Base-by-base conservation (phyloP, 345 rosid genomes). In the Hibiscus mutabilis region DNA sequence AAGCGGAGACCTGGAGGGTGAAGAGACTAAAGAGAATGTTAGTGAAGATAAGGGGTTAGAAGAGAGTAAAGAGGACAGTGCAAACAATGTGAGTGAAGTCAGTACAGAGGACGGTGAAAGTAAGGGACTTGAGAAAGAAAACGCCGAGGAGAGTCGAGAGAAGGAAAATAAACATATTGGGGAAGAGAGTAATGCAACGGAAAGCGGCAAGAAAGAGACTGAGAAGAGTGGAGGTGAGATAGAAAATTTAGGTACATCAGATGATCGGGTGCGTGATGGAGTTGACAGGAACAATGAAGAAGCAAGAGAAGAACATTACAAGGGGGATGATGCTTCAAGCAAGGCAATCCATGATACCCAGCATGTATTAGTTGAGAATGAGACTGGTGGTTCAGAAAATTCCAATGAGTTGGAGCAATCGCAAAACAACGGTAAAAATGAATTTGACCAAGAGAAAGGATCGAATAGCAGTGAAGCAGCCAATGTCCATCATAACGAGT, bases 241-340 rank as follows among this genome's bases (percentile, higher is more conserved):
- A 51, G 79, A 79, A 64, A 76, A 59, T 64, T 62, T 75, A 9
- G 75, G 72, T 62, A 75, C 85, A 12, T 65, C 74, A 15, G 80
- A 78, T 24, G 81, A 75, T 72, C 84, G 75, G 44, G 82, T 75
- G 56, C 69, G 68, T 55, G 88, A 81, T 75, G 89, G 81, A 76
- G 78, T 76, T 76, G 84, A 77, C 10, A 55, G 52, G 25, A 82
- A 68, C 42, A 71, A 69, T 75, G 84, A 81, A 61, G 84, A 80
- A 75, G 84, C 86, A 29, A 86, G 91, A 75, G 91, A 84, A 77
- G 84, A 82, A 67, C 80, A 85, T 56, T 86, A 89, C 85, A 84
- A 84, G 60, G 91, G 88, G 60, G 89, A 89, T 69, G 88, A 85
- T 85, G 91, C 89, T 74, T 85, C 88, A 47, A 85, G 91, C 25